Percentiles rank a stretch among this genome's conserved stretches.
Evolutionary conservation across 371 early-diverging fungal species (phyloP).

Genomic region (Mortierella sp.): DNA sequence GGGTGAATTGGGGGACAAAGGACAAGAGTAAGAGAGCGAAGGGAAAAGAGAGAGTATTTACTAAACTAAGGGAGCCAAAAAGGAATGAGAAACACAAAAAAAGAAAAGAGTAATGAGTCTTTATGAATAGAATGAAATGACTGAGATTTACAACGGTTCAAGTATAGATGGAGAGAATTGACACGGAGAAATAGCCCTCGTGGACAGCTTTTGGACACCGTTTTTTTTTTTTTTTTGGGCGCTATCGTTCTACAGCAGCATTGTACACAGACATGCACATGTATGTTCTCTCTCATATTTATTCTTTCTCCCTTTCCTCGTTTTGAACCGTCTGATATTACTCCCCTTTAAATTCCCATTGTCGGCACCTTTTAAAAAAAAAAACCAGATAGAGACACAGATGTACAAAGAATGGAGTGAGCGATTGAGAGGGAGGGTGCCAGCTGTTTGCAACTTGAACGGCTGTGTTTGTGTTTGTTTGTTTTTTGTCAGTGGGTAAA

Average conservation of each 20-base stretch:
- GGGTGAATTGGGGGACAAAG: neutral
- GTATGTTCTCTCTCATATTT: neutral
- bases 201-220: neutral
- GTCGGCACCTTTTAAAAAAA: neutral
- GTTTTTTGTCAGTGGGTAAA: too few relatives aligned
- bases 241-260: neutral
- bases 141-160: neutral
- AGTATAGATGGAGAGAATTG: neutral
- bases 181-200: slow-evolving; percentile 1
- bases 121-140: neutral
- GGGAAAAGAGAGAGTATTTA: neutral
- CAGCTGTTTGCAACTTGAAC: neutral
- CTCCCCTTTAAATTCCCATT: slow-evolving; percentile 3
- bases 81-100: too few relatives aligned
- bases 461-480: neutral
- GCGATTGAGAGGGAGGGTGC: too few relatives aligned
- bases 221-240: neutral
- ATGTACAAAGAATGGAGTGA: neutral
- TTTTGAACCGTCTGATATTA: neutral
- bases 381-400: neutral
- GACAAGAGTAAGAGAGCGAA: neutral
- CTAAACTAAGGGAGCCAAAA: too few relatives aligned
- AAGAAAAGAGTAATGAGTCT: neutral
- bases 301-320: neutral
- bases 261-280: neutral